These are phyloP conservation scores for Fusarium xylarioides DNA, from an alignment of 2,329 filamentous ascomycete genomes.

Conservation along the genomic window DNA sequence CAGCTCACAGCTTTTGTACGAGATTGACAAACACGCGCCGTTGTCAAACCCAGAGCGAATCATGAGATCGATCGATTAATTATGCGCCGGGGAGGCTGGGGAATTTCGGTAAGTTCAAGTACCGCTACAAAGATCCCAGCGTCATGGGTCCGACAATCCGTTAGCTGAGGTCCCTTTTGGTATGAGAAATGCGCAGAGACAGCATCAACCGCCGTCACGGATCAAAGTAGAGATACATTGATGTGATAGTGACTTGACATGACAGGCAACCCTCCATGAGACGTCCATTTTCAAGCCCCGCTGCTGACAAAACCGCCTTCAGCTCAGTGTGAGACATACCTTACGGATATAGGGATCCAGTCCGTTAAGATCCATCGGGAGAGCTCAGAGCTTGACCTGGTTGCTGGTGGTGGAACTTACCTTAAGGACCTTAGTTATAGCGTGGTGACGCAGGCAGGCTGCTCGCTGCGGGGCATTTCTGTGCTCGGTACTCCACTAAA, in stretches of 20 bases:
- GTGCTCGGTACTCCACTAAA: conserved; percentile 22
- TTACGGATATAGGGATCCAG: neutral
- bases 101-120: conserved; percentile 17
- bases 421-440: neutral
- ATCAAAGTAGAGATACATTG: conserved; percentile 21
- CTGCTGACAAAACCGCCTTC: conserved; percentile 32
- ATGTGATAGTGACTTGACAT: conserved; percentile 17
- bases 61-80: conserved; percentile 30
- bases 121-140: conserved; percentile 27
- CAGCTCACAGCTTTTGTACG: neutral
- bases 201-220: conserved; percentile 13
- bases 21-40: conserved; percentile 8
- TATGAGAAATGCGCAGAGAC: conserved; percentile 11
- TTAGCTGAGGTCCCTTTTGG: conserved; percentile 7
- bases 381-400: conserved; percentile 9
- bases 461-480: conserved; percentile 29
- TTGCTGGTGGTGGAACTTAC: conserved; percentile 20
- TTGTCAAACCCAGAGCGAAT: conserved; percentile 13
- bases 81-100: conserved; percentile 29
- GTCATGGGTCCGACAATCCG: conserved; percentile 28
- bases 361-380: neutral
- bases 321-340: neutral
- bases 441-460: conserved; percentile 17
- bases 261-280: conserved; percentile 1
- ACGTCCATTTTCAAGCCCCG: conserved; percentile 10